Percentiles rank a stretch among this genome's conserved stretches.
Evolutionary conservation across 1,284 basidiomycete species (phyloP).

Genomic region (Grifola frondosa): DNA sequence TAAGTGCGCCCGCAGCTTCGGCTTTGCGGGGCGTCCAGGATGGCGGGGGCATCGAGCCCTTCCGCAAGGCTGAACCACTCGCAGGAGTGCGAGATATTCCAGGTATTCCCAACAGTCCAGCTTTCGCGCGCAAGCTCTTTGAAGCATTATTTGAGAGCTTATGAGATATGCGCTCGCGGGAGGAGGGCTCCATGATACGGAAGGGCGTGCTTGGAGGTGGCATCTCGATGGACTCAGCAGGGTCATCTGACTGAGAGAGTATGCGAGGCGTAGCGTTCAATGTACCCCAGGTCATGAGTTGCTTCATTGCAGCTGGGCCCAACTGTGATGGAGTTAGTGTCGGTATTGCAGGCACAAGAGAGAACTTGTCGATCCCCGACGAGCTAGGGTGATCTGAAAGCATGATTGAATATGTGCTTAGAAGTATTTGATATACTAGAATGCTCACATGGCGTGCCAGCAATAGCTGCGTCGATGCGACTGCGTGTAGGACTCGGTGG

Average conservation of each 20-base stretch:
- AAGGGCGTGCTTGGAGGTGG: conserved; percentile 62
- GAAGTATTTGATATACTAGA: conserved; percentile 6
- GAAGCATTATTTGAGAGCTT: conserved; percentile 73
- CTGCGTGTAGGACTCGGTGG: conserved; percentile 87
- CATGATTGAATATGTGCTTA: conserved; percentile 6
- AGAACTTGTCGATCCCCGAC: conserved; percentile 57
- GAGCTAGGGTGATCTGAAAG: conserved; percentile 57
- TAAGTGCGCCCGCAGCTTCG: conserved; percentile 68
- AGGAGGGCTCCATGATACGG: conserved; percentile 65
- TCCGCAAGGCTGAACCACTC: conserved; percentile 32
- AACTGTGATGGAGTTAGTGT: conserved; percentile 82
- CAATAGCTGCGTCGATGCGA: conserved; percentile 85
- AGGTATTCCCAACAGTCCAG: conserved; percentile 48
- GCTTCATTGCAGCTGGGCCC: conserved; percentile 72
- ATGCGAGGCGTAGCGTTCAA: conserved; percentile 84
- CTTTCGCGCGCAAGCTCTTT: conserved; percentile 69
- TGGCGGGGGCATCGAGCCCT: conserved; percentile 69
- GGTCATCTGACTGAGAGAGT: conserved; percentile 65
- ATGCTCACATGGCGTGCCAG: conserved; percentile 71
- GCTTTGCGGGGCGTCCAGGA: conserved; percentile 64
- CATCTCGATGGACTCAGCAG: conserved; percentile 37
- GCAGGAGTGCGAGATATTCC: conserved; percentile 35
- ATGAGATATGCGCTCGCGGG: conserved; percentile 76
- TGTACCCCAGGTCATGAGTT: conserved; percentile 93
- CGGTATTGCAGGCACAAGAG: conserved; percentile 81